phyloP scores from a whole-genome alignment of 2,329 filamentous ascomycete species.

The Fusarium algeriense region DNA sequence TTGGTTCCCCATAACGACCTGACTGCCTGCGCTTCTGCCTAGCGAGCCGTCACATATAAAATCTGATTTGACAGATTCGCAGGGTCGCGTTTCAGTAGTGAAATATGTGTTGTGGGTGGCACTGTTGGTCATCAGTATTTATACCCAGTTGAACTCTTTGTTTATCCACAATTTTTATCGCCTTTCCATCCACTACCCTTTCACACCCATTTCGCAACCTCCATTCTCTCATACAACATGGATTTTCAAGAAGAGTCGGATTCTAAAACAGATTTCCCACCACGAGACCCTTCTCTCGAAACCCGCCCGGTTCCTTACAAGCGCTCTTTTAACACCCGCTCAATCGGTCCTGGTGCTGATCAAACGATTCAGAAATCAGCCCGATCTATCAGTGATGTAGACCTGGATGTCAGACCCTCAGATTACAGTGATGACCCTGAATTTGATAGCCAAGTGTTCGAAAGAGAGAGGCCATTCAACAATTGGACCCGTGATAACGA shows the following conservation, averaged over 20 bases:
- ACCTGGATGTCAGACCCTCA: constrained; percentile 13
- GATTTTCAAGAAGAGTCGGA: not conserved
- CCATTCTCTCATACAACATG: not conserved
- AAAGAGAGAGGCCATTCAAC: constrained; percentile 15
- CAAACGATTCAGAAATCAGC: constrained; percentile 8
- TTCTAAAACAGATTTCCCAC: not conserved
- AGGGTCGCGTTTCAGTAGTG: not conserved
- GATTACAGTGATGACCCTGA: constrained; percentile 18
- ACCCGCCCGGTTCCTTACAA: constrained; percentile 10
- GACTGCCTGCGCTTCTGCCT: constrained; percentile 23
- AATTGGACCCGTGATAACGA: constrained; percentile 16
- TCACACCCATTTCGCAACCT: no score
- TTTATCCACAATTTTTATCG: not conserved
- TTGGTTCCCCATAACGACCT: constrained; percentile 4
- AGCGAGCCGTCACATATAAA: not conserved
- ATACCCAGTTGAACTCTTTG: not conserved
- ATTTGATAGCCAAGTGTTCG: constrained; percentile 20
- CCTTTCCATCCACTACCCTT: not conserved
- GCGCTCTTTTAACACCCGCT: constrained; percentile 11
- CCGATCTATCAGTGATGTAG: constrained; percentile 18
- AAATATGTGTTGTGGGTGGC: not conserved
- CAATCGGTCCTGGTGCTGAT: constrained; percentile 24
- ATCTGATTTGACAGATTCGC: not conserved
- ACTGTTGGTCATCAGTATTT: not conserved
- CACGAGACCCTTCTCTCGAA: constrained; percentile 17